Percentiles rank a stretch among this genome's conserved stretches.
Evolutionary conservation across 1,284 basidiomycete species (phyloP).

Genomic region (Pholiota adiposa): DNA sequence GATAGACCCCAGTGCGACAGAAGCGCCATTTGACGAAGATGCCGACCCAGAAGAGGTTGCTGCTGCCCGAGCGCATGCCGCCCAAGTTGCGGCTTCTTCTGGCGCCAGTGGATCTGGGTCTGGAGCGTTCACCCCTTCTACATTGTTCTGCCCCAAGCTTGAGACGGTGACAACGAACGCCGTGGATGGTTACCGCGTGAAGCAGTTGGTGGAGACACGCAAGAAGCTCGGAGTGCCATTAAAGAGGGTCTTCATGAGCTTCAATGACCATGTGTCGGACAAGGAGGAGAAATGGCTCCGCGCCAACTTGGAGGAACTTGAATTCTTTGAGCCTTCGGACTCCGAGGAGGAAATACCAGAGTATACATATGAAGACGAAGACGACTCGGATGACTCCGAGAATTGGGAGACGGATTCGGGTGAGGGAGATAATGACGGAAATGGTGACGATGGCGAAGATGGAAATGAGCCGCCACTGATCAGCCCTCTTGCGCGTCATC

Average conservation of each 20-base stretch:
- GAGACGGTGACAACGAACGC: conserved; percentile 49
- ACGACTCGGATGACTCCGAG: conserved; percentile 11
- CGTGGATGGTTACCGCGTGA: conserved; percentile 44
- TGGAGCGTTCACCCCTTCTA: conserved; percentile 1
- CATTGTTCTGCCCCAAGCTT: conserved; percentile 44
- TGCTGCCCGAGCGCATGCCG: not conserved
- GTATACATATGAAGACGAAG: conserved; percentile 16
- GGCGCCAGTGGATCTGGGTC: not conserved
- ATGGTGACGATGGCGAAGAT: conserved; percentile 11
- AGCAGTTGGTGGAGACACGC: conserved; percentile 47
- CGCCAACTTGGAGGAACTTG: conserved; percentile 48
- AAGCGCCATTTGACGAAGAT: not conserved
- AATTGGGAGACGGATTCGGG: conserved; percentile 8
- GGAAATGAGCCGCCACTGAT: conserved; percentile 18
- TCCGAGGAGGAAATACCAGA: conserved; percentile 45
- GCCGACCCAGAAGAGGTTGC: not conserved
- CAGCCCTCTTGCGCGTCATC: conserved; percentile 22
- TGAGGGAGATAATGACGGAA: conserved; percentile 11
- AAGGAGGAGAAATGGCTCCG: conserved; percentile 51
- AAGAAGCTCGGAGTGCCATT: conserved; percentile 46
- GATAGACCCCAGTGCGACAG: conserved; percentile 15
- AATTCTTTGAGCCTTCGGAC: conserved; percentile 50
- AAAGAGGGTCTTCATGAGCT: conserved; percentile 47
- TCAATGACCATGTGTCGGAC: conserved; percentile 37
- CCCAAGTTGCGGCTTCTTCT: not conserved